phyloP scores from a whole-genome alignment of 1,284 basidiomycete genomes.

The Naganishia liquefaciens region DNA sequence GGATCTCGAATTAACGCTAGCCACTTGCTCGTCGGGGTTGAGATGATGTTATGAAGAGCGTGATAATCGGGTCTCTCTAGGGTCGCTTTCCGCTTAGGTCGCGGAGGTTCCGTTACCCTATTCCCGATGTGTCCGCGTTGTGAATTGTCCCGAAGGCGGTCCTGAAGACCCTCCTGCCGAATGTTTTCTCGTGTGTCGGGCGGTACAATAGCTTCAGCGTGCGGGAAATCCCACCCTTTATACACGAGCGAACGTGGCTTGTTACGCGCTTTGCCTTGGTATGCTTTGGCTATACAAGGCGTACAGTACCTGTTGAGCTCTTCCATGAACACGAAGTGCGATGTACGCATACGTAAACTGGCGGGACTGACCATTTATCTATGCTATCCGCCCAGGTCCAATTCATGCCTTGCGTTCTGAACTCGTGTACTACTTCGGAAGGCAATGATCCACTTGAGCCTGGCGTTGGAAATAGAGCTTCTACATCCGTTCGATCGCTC shows the following conservation, averaged over 20 bases:
- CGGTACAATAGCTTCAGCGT: conserved; percentile 32
- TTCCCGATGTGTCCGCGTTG: conserved; percentile 3
- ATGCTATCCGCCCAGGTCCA: conserved; percentile 48
- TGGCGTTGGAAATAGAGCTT: not conserved
- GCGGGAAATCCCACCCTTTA: no score
- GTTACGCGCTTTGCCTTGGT: conserved; percentile 40
- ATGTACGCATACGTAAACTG: not conserved
- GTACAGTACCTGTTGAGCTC: conserved; percentile 41
- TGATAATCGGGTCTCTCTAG: conserved; percentile 49
- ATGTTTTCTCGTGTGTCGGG: conserved; percentile 37
- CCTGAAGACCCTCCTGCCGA: not conserved
- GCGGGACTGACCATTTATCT: conserved; percentile 45
- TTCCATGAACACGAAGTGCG: not conserved
- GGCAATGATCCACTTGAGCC: conserved; percentile 39
- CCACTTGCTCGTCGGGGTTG: conserved; percentile 52
- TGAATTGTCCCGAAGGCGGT: not conserved
- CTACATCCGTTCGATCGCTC: not conserved
- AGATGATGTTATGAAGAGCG: conserved; percentile 50
- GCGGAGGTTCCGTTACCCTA: not conserved
- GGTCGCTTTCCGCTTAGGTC: conserved; percentile 49
- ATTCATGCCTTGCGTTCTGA: conserved; percentile 39
- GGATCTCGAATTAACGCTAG: conserved; percentile 51
- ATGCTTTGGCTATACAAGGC: conserved; percentile 40
- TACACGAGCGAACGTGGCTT: not conserved
- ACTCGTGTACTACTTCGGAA: conserved; percentile 35